Evolutionary conservation across 352 stramenopile species (phyloP), one percentile per base, ranked within the genome.

Genomic region (Phytophthora quininea): DNA sequence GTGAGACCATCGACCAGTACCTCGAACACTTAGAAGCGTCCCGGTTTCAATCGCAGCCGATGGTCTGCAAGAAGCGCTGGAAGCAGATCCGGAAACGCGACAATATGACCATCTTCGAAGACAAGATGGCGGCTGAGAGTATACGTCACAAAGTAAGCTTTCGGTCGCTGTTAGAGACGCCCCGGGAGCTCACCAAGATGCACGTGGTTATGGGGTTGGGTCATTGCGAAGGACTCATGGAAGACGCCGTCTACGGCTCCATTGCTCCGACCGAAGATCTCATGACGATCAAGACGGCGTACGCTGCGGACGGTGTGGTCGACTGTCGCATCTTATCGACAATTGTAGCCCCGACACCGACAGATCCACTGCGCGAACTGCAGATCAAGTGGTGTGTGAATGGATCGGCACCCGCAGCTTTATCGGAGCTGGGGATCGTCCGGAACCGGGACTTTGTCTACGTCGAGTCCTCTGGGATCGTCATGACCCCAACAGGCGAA

Each of bases 181-280:
- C 69, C 0, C 50, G 51, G 4, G 58, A 47, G 37, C 50, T 76
- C 45, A 49, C 51, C 1, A 73, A 76, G 64, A 76, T 65, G 7
- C 69, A 76, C 53, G 64, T 76, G 14, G 69, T 76, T 9, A 76
- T 76, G 69, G 64, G 69, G 2, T 52, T 73, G n/a, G 69, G 69
- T n/a, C 56, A 73, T 48, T 76, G 69, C 35, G 64, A 76, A 11
- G 69, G 64, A 12, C 67, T 71, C 64, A 76, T 89, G 53, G 72
- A 84, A 51, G 80, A 89, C 57, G 73, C 77, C 33, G 79, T 87
- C 52, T 89, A 89, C 62, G 80, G 80, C 48, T 71, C 70, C 42
- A 70, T 83, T 37, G 75, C 71, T 8, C 69, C 76, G 7, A 81
- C 74, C 31, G 63, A 77, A 30, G 80, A 85, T 30, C 67, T 76